Evolutionary conservation across 352 stramenopile species (phyloP).

Genomic region (Phytopythium boreale): DNA sequence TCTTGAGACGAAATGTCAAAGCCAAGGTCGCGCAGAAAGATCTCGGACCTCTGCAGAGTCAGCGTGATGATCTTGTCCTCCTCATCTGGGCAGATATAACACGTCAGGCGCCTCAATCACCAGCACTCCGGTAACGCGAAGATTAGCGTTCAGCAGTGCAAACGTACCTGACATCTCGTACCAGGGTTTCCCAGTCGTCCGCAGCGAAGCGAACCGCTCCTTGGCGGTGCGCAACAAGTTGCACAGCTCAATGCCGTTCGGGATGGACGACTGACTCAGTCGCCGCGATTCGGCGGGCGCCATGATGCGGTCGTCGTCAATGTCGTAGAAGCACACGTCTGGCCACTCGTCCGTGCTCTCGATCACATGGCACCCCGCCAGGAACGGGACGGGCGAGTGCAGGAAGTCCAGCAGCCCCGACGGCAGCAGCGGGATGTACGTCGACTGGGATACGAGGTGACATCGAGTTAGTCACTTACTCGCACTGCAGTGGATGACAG

Average conservation of each 20-base stretch:
- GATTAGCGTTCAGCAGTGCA: no score
- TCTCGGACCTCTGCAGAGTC: conserved; percentile 66
- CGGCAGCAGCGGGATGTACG: conserved; percentile 80
- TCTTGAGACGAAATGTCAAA: conserved; percentile 66
- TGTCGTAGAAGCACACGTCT: conserved; percentile 82
- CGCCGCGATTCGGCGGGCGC: conserved; percentile 40
- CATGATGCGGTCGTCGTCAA: conserved; percentile 57
- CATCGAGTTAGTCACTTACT: no score
- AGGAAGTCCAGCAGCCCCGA: conserved; percentile 74
- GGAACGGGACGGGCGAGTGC: conserved; percentile 80
- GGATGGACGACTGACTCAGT: conserved; percentile 46
- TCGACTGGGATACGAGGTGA: conserved; percentile 40
- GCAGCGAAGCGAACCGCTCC: conserved; percentile 42
- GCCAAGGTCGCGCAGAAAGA: conserved; percentile 67
- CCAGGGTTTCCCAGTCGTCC: conserved; percentile 53
- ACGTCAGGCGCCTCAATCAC: background rate
- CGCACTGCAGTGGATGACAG: no score
- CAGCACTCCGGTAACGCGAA: background rate
- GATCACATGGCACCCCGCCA: conserved; percentile 63
- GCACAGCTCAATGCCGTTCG: conserved; percentile 58
- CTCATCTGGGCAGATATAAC: conserved; percentile 22
- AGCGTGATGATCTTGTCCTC: conserved; percentile 77
- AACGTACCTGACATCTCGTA: conserved; percentile 59
- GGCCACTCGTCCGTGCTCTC: conserved; percentile 69
- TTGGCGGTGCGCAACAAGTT: conserved; percentile 50